A percentile compares a stretch with the other conserved stretches of the same genome.
Conservation (phyloP, 768 basidiomycete species). For the Crucibulum laeve region DNA sequence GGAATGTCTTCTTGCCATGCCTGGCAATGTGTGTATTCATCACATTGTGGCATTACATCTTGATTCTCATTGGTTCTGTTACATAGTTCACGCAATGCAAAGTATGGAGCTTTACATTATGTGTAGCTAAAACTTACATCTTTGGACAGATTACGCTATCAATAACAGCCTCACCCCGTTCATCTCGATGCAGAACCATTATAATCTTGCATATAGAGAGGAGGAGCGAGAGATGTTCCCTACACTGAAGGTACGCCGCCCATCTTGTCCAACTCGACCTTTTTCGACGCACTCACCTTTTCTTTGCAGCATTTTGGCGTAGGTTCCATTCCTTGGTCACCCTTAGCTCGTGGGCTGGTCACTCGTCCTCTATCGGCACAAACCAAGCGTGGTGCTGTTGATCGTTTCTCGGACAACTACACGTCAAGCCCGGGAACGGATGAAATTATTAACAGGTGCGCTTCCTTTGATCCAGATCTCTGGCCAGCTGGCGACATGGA, state of each 20-base stretch:
- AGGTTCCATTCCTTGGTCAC: constrained; percentile 57
- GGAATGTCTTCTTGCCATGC: constrained; percentile 55
- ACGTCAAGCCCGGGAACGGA: constrained; percentile 18
- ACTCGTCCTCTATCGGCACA: constrained; percentile 33
- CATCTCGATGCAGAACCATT: constrained; percentile 69
- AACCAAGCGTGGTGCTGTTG: constrained; percentile 33
- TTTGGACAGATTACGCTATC: constrained; percentile 50
- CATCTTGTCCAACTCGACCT: neutral
- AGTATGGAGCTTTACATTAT: constrained; percentile 27
- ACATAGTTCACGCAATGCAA: constrained; percentile 50
- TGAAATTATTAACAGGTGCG: constrained; percentile 34
- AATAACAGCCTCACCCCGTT: constrained; percentile 54
- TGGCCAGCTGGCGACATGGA: no score
- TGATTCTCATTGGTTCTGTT: neutral
- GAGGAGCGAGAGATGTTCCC: constrained; percentile 67
- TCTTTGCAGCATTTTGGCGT: constrained; percentile 42
- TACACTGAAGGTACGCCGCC: constrained; percentile 38
- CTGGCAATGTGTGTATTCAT: constrained; percentile 37
- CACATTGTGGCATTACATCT: neutral
- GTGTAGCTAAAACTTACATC: neutral
- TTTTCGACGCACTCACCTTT: neutral
- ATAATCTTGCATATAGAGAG: constrained; percentile 58
- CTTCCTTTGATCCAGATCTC: constrained; percentile 2
- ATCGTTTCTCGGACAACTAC: constrained; percentile 24
- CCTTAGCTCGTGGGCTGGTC: constrained; percentile 48